Conservation (phyloP, 139 green algal genomes). For the Nannochloris sp. region DNA sequence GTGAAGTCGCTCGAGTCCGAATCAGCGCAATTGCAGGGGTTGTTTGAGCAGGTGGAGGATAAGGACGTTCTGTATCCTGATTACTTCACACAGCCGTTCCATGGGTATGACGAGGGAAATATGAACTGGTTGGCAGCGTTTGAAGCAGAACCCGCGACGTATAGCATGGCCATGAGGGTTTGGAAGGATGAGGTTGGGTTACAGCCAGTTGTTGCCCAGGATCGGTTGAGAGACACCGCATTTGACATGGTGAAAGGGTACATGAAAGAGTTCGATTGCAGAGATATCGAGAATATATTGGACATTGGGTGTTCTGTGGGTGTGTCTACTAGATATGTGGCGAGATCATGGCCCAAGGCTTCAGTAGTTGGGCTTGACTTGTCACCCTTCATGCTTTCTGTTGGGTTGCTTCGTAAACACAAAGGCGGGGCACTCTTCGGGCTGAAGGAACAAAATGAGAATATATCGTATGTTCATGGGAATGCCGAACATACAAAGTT, state of each 20-base stretch:
- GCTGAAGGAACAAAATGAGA: not conserved
- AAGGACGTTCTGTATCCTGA: constrained; percentile 40
- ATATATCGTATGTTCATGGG: constrained; percentile 62
- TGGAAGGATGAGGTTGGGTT: constrained; percentile 41
- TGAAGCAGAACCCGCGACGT: constrained; percentile 59
- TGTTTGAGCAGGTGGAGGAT: constrained; percentile 42
- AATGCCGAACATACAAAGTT: constrained; percentile 52
- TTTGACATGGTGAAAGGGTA: constrained; percentile 25
- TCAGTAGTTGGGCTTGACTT: constrained; percentile 64
- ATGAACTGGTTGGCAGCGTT: constrained; percentile 50
- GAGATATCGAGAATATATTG: constrained; percentile 30
- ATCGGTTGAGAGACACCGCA: constrained; percentile 31
- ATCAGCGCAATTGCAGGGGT: constrained; percentile 3
- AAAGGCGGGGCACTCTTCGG: constrained; percentile 16
- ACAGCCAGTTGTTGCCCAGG: constrained; percentile 22
- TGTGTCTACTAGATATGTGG: constrained; percentile 62
- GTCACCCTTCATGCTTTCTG: constrained; percentile 78
- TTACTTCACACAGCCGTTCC: constrained; percentile 74
- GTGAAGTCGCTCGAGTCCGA: constrained; percentile 17
- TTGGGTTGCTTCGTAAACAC: constrained; percentile 62
- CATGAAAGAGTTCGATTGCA: not conserved
- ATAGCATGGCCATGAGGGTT: constrained; percentile 53
- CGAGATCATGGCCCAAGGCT: constrained; percentile 38
- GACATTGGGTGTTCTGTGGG: constrained; percentile 81
- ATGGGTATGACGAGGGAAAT: constrained; percentile 60